These are phyloP conservation scores for Ambrosia artemisiifolia DNA, from an alignment of 129 eudicot species.

Conservation along the genomic window DNA sequence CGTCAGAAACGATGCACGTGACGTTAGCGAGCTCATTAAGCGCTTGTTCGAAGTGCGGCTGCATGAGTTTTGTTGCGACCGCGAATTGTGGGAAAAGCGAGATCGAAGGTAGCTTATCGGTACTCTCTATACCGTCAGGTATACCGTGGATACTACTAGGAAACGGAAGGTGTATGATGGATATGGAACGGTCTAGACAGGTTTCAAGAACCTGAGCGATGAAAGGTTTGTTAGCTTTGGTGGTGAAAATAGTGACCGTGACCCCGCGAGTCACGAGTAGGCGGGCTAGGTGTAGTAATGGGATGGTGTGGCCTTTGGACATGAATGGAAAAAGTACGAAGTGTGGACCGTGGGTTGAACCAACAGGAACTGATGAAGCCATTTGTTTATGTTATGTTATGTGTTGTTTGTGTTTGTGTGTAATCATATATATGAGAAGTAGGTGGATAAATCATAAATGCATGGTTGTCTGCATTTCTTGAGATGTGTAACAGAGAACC, in stretches of 20 bases:
- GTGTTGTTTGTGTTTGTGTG: background rate
- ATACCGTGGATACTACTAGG: slow-evolving; percentile 37
- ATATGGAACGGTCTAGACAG: background rate
- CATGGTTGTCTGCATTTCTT: too few species aligned
- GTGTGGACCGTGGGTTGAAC: slow-evolving; percentile 28
- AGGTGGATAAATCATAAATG: too few species aligned
- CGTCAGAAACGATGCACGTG: slow-evolving; percentile 51
- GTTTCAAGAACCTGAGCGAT: slow-evolving; percentile 36
- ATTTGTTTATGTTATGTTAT: background rate
- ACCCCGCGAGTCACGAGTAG: slow-evolving; percentile 40
- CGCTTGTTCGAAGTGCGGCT: slow-evolving; percentile 51
- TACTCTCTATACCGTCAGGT: slow-evolving; percentile 61
- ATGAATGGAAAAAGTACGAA: slow-evolving; percentile 68
- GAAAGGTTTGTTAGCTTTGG: slow-evolving; percentile 58
- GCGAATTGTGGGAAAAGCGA: slow-evolving; percentile 53
- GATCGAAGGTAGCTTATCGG: slow-evolving; percentile 72
- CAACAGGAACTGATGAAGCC: slow-evolving; percentile 18
- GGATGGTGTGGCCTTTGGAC: slow-evolving; percentile 86
- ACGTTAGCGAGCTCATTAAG: slow-evolving; percentile 28
- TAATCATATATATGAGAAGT: background rate
- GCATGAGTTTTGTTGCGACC: slow-evolving; percentile 42
- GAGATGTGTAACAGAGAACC: too few species aligned
- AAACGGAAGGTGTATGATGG: slow-evolving; percentile 44
- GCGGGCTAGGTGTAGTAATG: slow-evolving; percentile 53
- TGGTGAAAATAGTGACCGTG: slow-evolving; percentile 60